Evolutionary conservation across 2,329 filamentous ascomycete species (phyloP).

Genomic region (Aspergillus glaucus): DNA sequence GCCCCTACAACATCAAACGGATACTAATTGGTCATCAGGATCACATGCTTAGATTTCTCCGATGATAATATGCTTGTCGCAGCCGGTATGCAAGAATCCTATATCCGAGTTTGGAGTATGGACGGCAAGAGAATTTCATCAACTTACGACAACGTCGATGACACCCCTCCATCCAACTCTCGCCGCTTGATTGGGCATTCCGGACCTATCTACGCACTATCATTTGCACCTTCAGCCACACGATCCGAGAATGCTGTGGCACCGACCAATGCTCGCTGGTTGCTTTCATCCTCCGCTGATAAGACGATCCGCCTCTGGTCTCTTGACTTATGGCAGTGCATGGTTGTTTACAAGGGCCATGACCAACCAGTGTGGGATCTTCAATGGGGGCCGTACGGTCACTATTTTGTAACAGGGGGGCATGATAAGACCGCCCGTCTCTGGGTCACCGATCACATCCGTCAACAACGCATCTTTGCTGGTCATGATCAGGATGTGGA

Average conservation of each 20-base stretch:
- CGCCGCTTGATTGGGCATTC: conserved; percentile 78
- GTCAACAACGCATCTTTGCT: conserved; percentile 77
- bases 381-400: conserved; percentile 84
- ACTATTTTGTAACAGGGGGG: conserved; percentile 85
- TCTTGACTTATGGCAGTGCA: conserved; percentile 81
- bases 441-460: conserved; percentile 90
- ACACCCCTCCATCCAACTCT: conserved; percentile 64
- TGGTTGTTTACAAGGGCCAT: conserved; percentile 91
- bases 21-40: conserved; percentile 43
- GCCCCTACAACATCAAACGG: background rate
- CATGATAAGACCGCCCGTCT: conserved; percentile 86
- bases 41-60: conserved; percentile 94
- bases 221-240: conserved; percentile 69
- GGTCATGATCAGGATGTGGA: conserved; percentile 94
- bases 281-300: conserved; percentile 83
- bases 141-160: conserved; percentile 52
- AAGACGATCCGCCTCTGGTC: conserved; percentile 89
- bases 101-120: conserved; percentile 89
- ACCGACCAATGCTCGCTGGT: conserved; percentile 61
- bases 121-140: conserved; percentile 76
- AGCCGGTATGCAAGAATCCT: conserved; percentile 85
- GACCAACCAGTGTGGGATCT: conserved; percentile 84
- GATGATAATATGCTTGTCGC: conserved; percentile 83
- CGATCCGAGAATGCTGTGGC: conserved; percentile 45
- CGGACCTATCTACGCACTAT: conserved; percentile 79